Percentiles rank a stretch among this genome's conserved stretches.
Evolutionary conservation across 2,329 filamentous ascomycete species (phyloP).

Genomic region (Nemania sp.): DNA sequence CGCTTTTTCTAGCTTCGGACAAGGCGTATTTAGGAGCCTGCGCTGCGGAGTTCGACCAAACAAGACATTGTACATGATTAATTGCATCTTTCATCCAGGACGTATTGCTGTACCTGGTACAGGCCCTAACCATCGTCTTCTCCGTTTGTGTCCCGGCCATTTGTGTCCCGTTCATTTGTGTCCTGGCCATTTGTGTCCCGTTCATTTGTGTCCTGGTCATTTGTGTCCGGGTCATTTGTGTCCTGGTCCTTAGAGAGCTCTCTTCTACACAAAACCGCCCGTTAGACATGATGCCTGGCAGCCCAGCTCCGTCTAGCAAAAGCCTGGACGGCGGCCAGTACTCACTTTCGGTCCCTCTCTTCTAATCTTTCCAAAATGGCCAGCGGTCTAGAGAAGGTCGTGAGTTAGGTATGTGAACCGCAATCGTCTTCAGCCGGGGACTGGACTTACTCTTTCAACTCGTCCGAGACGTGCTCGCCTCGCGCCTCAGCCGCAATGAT

Average conservation of each 20-base stretch:
- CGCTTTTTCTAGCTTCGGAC: background rate
- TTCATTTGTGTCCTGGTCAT: too few species aligned
- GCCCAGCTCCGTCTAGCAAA: too few species aligned
- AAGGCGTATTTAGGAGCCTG: background rate
- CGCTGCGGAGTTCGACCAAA: background rate
- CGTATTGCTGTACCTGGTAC: background rate
- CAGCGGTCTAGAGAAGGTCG: constrained; percentile 29
- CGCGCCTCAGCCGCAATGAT: constrained; percentile 62
- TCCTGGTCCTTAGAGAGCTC: background rate
- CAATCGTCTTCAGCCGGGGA: background rate
- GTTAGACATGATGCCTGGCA: background rate
- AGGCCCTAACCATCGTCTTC: constrained; percentile 12
- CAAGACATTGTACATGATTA: background rate
- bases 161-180: constrained; percentile 17
- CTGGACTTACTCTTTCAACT: constrained; percentile 47
- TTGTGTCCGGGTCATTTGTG: too few species aligned
- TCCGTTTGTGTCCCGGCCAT: constrained; percentile 21
- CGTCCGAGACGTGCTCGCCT: constrained; percentile 55
- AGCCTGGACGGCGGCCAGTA: background rate
- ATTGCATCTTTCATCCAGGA: background rate
- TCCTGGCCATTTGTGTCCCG: too few species aligned
- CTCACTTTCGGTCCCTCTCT: constrained; percentile 31
- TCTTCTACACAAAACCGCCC: constrained; percentile 12
- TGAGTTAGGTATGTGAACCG: constrained; percentile 1
- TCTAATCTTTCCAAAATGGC: constrained; percentile 38